phyloP scores from a whole-genome alignment of 768 basidiomycete genomes.

The Mycena albidolilacea region DNA sequence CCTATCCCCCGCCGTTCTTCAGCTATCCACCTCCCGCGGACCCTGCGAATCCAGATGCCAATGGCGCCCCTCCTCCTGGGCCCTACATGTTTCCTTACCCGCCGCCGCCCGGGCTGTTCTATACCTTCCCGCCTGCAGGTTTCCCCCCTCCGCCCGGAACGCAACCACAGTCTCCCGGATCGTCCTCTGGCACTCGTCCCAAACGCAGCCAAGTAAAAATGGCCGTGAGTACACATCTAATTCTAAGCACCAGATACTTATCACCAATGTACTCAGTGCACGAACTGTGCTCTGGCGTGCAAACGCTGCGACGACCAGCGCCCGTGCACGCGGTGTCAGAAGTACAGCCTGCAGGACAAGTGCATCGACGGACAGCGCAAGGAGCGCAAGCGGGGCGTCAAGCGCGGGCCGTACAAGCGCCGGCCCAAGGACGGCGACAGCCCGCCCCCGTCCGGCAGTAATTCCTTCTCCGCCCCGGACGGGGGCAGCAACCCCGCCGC shows the following conservation, averaged over 20 bases:
- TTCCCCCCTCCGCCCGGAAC: constrained; percentile 17
- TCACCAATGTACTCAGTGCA: constrained; percentile 63
- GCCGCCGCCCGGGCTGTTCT: constrained; percentile 33
- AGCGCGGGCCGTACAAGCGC: constrained; percentile 89
- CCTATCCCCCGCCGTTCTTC: constrained; percentile 34
- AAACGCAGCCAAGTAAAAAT: constrained; percentile 94
- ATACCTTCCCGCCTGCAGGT: constrained; percentile 23
- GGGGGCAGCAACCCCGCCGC: neutral
- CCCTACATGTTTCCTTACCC: constrained; percentile 37
- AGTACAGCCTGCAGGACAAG: constrained; percentile 84
- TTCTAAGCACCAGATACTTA: neutral
- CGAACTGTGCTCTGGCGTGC: constrained; percentile 90
- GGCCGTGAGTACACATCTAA: constrained; percentile 61
- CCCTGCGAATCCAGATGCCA: constrained; percentile 24
- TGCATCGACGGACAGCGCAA: constrained; percentile 94
- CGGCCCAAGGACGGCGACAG: constrained; percentile 56
- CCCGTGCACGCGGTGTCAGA: constrained; percentile 91
- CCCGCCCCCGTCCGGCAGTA: constrained; percentile 9
- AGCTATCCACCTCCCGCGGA: constrained; percentile 33
- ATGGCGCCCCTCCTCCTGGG: constrained; percentile 17
- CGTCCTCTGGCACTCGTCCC: constrained; percentile 59
- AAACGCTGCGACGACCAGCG: constrained; percentile 92
- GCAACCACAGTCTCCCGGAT: neutral
- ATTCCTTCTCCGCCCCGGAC: neutral
- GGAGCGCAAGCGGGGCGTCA: constrained; percentile 92